phyloP scores from a whole-genome alignment of 1,139 yeast species.

The Yamadazyma dushanensis region DNA sequence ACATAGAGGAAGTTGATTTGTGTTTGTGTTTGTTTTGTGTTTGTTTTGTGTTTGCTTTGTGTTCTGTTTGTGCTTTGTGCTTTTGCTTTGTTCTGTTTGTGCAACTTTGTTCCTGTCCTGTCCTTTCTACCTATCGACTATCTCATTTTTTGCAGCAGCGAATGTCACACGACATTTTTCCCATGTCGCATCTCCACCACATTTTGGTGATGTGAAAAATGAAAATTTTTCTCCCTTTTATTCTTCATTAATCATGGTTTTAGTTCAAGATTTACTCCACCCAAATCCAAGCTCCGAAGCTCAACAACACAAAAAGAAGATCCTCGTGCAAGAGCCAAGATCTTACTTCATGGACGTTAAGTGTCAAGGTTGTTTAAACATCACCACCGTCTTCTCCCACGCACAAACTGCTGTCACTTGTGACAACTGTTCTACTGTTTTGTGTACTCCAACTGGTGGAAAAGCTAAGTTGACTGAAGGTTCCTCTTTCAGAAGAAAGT shows the following conservation, averaged over 20 bases:
- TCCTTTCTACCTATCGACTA: too few relatives aligned
- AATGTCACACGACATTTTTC: too few relatives aligned
- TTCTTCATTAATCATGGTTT: constrained; percentile 51
- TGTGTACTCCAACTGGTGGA: constrained; percentile 99
- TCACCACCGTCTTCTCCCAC: constrained; percentile 99
- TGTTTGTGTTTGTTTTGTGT: too few relatives aligned
- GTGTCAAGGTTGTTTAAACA: constrained; percentile 99
- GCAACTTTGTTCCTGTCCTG: too few relatives aligned
- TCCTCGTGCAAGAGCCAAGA: constrained; percentile 96
- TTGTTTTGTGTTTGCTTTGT: too few relatives aligned
- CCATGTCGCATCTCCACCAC: too few relatives aligned
- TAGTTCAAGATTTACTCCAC: constrained; percentile 97
- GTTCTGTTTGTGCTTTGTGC: too few relatives aligned
- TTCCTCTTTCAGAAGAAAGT: constrained; percentile 98
- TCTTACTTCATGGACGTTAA: constrained; percentile 99
- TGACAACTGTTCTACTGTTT: constrained; percentile 97
- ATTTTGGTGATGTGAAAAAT: constrained; percentile 13
- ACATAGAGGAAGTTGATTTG: too few relatives aligned
- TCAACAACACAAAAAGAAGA: constrained; percentile 95
- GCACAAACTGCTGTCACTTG: constrained; percentile 99
- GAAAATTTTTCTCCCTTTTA: background rate
- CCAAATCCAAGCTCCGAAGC: constrained; percentile 97
- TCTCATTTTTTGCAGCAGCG: too few relatives aligned
- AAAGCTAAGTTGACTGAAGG: constrained; percentile 99
- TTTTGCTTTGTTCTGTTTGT: too few relatives aligned